Base-by-base conservation (phyloP, 2,329 filamentous ascomycete genomes). In the Pestalotiopsis sp. region DNA sequence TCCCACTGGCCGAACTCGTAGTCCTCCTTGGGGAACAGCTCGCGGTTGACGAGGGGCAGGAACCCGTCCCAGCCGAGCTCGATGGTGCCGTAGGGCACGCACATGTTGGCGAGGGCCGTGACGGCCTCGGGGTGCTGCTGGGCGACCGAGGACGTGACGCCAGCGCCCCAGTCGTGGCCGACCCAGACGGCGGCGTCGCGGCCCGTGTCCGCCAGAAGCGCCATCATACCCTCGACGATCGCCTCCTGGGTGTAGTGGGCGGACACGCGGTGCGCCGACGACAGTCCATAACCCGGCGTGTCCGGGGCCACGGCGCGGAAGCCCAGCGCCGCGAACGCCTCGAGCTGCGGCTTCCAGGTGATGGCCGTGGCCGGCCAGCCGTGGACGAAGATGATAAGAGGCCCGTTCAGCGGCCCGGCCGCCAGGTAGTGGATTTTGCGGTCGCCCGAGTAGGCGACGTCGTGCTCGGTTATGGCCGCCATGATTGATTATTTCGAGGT, bases 101-200 rank as follows among this genome's bases (percentile, higher is more conserved):
- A 78, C 38, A 77, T 24, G 56, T 68, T 70, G 22, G 68, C 69
- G 9, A 77, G 70, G 0, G 71, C 77, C 13, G 70, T 68, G 63
- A 73, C 72, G 44, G 65, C 69, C 7, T 77, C 70, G 0, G 77
- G 77, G 52, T 74, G 73, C 48, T 75, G 74, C 20, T 73, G 72
- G 39, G 75, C 76, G 35, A 78, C 60, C 9, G 72, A 70, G 52
- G 71, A 77, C 6, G 73, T 68, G 1, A 73, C 69, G 1, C 70
- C 74, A 13, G 75, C 70, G 60, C 77, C 77, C 82, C 82, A 83
- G 70, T 84, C 82, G 67, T 84, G 83, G 13, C 77, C 82, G 40
- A 84, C 74, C 82, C 84, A 86, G n/a, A 86, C 72, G 1, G 82
- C 83, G 7, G 77, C 76, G 0, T 74, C 68, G 22, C 82, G 72